Percentiles rank a stretch among this genome's conserved stretches.
These are phyloP conservation scores for Colletotrichum neosansevieriae DNA, from an alignment of 2,329 filamentous ascomycete species.

Conservation along the genomic window DNA sequence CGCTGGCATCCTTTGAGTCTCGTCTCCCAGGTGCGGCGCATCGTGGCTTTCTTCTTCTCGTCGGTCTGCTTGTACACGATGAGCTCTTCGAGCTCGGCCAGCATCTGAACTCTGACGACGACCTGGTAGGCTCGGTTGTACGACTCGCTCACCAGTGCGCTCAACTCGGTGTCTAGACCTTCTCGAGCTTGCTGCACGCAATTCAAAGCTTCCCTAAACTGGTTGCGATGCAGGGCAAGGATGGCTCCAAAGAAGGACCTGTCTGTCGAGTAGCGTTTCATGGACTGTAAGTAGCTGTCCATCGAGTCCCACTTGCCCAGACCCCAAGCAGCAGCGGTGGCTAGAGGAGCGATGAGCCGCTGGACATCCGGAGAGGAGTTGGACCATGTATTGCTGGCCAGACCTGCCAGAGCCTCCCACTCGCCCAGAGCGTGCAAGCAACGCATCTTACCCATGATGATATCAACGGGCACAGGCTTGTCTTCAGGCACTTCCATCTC, in stretches of 20 bases:
- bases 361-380: constrained; percentile 90
- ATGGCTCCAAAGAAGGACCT: constrained; percentile 98
- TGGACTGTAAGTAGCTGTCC: constrained; percentile 95
- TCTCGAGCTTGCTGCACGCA: constrained; percentile 94
- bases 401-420: constrained; percentile 91
- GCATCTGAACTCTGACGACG: constrained; percentile 98
- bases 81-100: constrained; percentile 97
- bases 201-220: constrained; percentile 89
- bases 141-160: constrained; percentile 95
- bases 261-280: constrained; percentile 94
- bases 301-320: constrained; percentile 97
- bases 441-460: constrained; percentile 99
- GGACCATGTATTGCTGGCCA: constrained; percentile 94
- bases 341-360: constrained; percentile 90
- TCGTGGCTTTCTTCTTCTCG: constrained; percentile 86
- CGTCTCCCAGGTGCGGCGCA: constrained; percentile 96
- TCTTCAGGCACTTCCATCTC: constrained; percentile 75
- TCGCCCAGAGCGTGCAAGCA: constrained; percentile 97
- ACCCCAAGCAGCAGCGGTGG: constrained; percentile 96
- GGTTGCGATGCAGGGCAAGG: constrained; percentile 92
- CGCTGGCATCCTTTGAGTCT: constrained; percentile 94
- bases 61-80: constrained; percentile 98
- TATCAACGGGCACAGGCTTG: constrained; percentile 79
- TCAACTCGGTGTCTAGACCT: constrained; percentile 94
- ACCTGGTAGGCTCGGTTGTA: constrained; percentile 98